A percentile compares a stretch with the other conserved stretches of the same genome.
Evolutionary conservation across 139 green algal genomes (phyloP).

Genomic region (Medakamo hakoo): DNA sequence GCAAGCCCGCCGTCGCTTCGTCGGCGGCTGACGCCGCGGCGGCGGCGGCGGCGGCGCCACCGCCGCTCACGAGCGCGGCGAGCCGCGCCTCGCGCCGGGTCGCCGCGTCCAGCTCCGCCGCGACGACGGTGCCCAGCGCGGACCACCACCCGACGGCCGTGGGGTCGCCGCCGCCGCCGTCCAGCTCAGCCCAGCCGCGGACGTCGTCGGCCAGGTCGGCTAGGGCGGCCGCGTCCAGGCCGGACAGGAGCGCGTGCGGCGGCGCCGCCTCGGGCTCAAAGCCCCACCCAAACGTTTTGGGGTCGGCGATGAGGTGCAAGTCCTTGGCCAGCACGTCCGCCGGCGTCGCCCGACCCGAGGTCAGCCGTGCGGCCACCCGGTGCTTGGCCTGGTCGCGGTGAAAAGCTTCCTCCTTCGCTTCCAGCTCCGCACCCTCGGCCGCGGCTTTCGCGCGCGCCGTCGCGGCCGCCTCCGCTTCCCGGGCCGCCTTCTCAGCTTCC

Average conservation of each 20-base stretch:
- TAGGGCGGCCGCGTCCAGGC: slow-evolving; percentile 5
- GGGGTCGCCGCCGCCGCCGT: slow-evolving; percentile 38
- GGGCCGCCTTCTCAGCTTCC: slow-evolving; percentile 53
- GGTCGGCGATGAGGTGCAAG: slow-evolving; percentile 24
- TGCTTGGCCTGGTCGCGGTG: slow-evolving; percentile 34
- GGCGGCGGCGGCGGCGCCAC: slow-evolving; percentile 6
- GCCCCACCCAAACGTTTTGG: too few species aligned
- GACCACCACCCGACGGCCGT: slow-evolving; percentile 46
- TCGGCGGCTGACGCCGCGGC: neutral
- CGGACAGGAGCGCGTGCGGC: slow-evolving; percentile 1
- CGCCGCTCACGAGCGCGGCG: too few species aligned
- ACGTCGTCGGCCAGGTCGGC: slow-evolving; percentile 11
- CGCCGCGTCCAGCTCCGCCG: slow-evolving; percentile 17
- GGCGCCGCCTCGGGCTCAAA: neutral
- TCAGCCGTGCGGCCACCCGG: slow-evolving; percentile 28
- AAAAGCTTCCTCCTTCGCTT: slow-evolving; percentile 67
- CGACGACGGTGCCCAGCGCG: slow-evolving; percentile 31
- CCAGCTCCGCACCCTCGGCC: slow-evolving; percentile 56
- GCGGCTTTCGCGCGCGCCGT: slow-evolving; percentile 49
- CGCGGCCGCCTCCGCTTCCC: slow-evolving; percentile 73
- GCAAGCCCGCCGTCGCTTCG: slow-evolving; percentile 19
- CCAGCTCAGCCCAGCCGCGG: slow-evolving; percentile 30
- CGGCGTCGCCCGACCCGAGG: slow-evolving; percentile 25
- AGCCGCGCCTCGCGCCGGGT: slow-evolving; percentile 23
- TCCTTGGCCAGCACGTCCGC: slow-evolving; percentile 49